These are phyloP conservation scores for Eucalyptus shirleyi DNA, from an alignment of 345 rosid species.

Conservation along the genomic window DNA sequence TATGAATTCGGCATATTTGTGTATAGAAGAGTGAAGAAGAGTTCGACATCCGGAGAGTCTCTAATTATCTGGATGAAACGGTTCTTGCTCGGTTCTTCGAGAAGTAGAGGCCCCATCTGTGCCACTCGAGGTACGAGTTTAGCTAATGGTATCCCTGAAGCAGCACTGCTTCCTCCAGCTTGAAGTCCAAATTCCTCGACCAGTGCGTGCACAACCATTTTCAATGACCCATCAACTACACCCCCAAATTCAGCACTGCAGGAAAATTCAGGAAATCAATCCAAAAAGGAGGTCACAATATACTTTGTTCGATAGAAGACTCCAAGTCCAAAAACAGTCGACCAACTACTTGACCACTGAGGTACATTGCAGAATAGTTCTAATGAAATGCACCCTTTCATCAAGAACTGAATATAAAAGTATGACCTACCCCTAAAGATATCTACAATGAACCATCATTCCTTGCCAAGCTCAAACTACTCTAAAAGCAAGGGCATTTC, in stretches of 20 bases:
- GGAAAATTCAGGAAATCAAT: neutral
- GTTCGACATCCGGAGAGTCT: slow-evolving; percentile 52
- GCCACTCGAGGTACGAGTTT: slow-evolving; percentile 70
- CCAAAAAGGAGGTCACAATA: neutral
- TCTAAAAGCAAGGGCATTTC: neutral
- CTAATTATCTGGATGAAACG: slow-evolving; percentile 42
- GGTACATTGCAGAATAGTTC: neutral
- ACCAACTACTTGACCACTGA: neutral
- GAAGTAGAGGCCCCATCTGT: slow-evolving; percentile 34
- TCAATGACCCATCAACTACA: slow-evolving; percentile 50
- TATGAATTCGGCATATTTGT: slow-evolving; percentile 45
- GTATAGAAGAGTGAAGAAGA: slow-evolving; percentile 80
- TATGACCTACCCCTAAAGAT: neutral
- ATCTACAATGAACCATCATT: neutral
- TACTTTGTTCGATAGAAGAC: neutral
- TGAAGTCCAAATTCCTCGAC: slow-evolving; percentile 46
- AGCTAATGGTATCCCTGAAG: slow-evolving; percentile 57
- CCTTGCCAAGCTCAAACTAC: neutral
- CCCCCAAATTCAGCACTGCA: slow-evolving; percentile 70
- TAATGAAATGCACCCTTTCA: neutral
- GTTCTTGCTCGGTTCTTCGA: slow-evolving; percentile 50
- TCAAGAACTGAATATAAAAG: neutral
- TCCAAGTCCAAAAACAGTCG: neutral
- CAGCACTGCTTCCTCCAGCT: slow-evolving; percentile 16
- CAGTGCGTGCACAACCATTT: slow-evolving; percentile 33